Evolutionary conservation across 345 rosid genomes (phyloP), one percentile per base, ranked within the genome.

Genomic region (Hibiscus trionum): DNA sequence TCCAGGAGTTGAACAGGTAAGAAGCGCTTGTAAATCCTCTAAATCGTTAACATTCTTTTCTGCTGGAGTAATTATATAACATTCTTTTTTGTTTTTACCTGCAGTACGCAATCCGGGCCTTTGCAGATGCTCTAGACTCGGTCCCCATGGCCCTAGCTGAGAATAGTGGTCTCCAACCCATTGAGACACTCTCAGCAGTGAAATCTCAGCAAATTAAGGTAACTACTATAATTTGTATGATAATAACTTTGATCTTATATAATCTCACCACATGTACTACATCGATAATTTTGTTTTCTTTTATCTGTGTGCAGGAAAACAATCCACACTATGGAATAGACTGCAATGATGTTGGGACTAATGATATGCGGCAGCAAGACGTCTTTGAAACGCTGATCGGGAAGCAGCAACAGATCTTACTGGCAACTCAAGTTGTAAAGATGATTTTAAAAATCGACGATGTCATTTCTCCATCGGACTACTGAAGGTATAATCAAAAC

Each of bases 361-460:
- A 90, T 56, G 93, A 95, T 83, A 95, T 95, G 98, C 77, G 88
- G 4, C 88, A 90, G 79, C 99, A 92, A 72, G 77, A 89, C 39
- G 98, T 95, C 19, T 95, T 92, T 39, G 98, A 92, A 86, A 89
- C 96, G 19, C 76, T 90, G 84, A 95, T 92, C 2, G 99, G 99
- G 63, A 92, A 92, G 84, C 94, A 95, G 82, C 98, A 95, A 80
- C 99, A 95, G 85, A 88, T 92, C 61, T 79, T 95, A 60, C 92
- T 95, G 44, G 98, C 99, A n/a, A 95, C 99, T 8, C 98, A 95
- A 78, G 99, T 95, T 47, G 98, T 95, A 33, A 95, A 95, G 84
- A 95, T 95, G 99, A 90, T 95, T 16, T 73, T 95, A 67, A 95
- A 95, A 81, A 95, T 92, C 44, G 99, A 95, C 14, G 99, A 95